phyloP scores from a whole-genome alignment of 2,329 filamentous ascomycete species.

The Neopestalotiopsis sp. region DNA sequence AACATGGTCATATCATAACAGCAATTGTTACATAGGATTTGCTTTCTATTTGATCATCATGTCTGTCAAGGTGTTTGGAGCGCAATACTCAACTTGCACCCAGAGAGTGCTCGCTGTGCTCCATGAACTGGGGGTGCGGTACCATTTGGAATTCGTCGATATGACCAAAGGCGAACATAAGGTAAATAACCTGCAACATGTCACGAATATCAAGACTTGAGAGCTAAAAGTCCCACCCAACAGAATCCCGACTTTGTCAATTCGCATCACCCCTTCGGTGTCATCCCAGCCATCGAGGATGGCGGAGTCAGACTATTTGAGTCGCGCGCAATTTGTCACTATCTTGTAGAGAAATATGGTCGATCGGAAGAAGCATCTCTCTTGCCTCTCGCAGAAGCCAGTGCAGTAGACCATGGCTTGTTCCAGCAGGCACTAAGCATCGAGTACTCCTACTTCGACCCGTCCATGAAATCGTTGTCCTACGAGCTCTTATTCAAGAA shows the following conservation, averaged over 20 bases:
- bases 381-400: not conserved
- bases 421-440: not conserved
- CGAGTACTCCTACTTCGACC: not conserved
- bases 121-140: not conserved
- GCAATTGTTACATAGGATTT: not conserved
- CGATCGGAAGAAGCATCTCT: not conserved
- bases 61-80: not conserved
- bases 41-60: not conserved
- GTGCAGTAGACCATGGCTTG: not conserved
- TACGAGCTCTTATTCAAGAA: not conserved
- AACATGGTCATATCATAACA: not conserved
- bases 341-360: not conserved
- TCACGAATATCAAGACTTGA: not conserved
- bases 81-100: not conserved
- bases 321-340: not conserved
- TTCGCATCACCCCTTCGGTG: not conserved
- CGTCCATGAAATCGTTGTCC: not conserved
- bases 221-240: not conserved
- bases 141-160: not conserved
- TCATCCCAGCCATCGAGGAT: not conserved
- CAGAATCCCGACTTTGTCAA: not conserved
- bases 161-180: conserved; percentile 1
- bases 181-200: not conserved
- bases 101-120: conserved; percentile 1
- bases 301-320: not conserved